These are phyloP conservation scores for Microstegium vimineum DNA, from an alignment of 176 grass and related monocot species.

Conservation along the genomic window DNA sequence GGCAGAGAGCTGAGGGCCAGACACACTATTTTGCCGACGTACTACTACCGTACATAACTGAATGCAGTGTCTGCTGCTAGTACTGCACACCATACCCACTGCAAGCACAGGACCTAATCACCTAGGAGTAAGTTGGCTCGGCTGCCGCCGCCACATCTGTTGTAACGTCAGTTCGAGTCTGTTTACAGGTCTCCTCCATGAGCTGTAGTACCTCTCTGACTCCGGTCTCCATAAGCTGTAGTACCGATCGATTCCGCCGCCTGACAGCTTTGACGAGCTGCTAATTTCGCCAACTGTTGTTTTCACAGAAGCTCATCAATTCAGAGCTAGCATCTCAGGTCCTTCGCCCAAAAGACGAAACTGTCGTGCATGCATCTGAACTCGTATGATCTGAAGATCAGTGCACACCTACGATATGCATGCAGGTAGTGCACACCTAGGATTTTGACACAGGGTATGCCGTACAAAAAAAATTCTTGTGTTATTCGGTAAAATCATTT, in stretches of 20 bases:
- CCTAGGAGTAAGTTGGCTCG: too few relatives aligned
- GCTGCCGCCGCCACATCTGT: too few relatives aligned
- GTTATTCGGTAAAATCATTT: too few relatives aligned
- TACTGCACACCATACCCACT: too few relatives aligned
- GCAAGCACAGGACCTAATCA: too few relatives aligned
- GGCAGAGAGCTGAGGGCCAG: too few relatives aligned
- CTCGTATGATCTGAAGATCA: background rate
- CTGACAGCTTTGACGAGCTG: background rate
- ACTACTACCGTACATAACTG: background rate
- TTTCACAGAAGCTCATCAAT: background rate
- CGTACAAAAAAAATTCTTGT: too few relatives aligned
- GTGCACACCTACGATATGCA: too few relatives aligned
- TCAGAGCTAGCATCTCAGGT: background rate
- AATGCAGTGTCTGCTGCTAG: too few relatives aligned
- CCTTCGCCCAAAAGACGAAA: background rate
- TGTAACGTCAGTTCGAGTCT: background rate
- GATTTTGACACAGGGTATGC: too few relatives aligned
- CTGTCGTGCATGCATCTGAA: background rate
- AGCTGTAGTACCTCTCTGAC: background rate
- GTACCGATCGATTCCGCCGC: background rate
- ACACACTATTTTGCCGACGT: too few relatives aligned
- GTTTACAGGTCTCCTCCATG: slow-evolving; percentile 10
- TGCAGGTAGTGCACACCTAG: too few relatives aligned
- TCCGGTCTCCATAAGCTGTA: background rate
- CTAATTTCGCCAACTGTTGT: background rate